phyloP scores from a whole-genome alignment of 225 moss, liverwort and hornwort species.

The Pseudisothecium myosuroides region DNA sequence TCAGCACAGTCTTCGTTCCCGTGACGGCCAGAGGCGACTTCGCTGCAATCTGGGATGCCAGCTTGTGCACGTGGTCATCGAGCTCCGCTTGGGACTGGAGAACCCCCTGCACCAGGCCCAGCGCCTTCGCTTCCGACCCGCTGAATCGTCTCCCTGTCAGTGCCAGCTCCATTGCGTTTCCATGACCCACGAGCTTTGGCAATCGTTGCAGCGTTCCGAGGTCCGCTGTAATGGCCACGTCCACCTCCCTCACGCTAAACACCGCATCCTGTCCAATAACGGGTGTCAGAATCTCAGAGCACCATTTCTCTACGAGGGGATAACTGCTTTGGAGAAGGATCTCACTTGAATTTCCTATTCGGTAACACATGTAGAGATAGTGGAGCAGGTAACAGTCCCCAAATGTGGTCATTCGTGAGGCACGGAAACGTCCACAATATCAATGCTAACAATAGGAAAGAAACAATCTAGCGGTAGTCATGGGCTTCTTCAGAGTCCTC shows the following conservation, averaged over 20 bases:
- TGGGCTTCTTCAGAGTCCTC: background rate
- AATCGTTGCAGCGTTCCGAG: constrained; percentile 83
- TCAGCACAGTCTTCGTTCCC: constrained; percentile 75
- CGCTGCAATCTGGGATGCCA: constrained; percentile 56
- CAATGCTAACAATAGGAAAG: background rate
- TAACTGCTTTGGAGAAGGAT: background rate
- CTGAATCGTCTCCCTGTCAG: constrained; percentile 68
- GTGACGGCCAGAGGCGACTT: constrained; percentile 88
- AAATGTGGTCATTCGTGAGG: background rate
- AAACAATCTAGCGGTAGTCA: background rate
- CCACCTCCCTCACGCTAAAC: constrained; percentile 81
- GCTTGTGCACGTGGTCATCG: constrained; percentile 26
- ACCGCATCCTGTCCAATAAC: constrained; percentile 33
- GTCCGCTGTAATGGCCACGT: constrained; percentile 89
- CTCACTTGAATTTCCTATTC: background rate
- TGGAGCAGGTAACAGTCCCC: background rate
- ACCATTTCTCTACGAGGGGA: background rate
- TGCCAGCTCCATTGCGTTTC: constrained; percentile 78
- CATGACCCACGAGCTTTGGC: constrained; percentile 60
- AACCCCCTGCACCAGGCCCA: constrained; percentile 69
- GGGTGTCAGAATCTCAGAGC: background rate
- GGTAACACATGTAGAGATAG: background rate
- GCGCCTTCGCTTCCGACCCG: constrained; percentile 55
- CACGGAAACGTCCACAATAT: background rate
- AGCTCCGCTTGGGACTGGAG: constrained; percentile 32